Evolutionary conservation across 1,284 basidiomycete species (phyloP).

Genomic region (Neonothopanus nambi): DNA sequence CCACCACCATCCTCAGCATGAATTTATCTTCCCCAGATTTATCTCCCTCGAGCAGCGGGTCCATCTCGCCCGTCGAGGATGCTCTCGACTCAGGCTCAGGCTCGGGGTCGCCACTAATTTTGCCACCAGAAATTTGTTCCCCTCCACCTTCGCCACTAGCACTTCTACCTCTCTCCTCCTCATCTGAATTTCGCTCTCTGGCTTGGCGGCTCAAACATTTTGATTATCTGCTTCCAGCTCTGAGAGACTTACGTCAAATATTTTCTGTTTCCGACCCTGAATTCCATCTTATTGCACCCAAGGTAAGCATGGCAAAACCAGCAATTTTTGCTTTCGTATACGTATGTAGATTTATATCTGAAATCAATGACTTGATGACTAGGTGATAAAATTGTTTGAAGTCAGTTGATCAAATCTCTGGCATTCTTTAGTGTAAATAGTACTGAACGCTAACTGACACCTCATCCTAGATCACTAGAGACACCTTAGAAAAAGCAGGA

Average conservation of each 20-base stretch:
- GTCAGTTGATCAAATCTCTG: not conserved
- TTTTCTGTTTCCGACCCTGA: conserved; percentile 12
- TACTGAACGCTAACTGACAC: not conserved
- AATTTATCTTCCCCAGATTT: not conserved
- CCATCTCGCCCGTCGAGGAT: too few relatives aligned
- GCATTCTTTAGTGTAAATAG: too few relatives aligned
- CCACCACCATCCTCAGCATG: not conserved
- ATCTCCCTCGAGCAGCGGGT: not conserved
- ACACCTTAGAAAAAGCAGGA: conserved; percentile 13
- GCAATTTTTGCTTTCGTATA: not conserved
- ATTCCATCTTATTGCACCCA: conserved; percentile 4
- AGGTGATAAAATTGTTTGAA: conserved; percentile 8
- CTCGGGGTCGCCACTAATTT: too few relatives aligned
- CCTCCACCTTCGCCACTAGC: too few relatives aligned
- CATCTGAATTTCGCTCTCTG: not conserved
- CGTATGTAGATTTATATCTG: not conserved
- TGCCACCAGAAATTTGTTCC: too few relatives aligned
- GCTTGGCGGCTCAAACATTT: conserved; percentile 10
- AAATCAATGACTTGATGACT: not conserved
- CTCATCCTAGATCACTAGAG: conserved; percentile 14
- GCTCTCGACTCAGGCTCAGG: too few relatives aligned
- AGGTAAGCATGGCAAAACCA: conserved; percentile 2
- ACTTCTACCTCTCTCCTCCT: too few relatives aligned
- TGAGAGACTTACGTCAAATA: conserved; percentile 11
- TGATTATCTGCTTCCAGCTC: conserved; percentile 6